A percentile compares a stretch with the other conserved stretches of the same genome.
Conservation (phyloP, 73 alveolate species). For the Paramecium caudatum region DNA sequence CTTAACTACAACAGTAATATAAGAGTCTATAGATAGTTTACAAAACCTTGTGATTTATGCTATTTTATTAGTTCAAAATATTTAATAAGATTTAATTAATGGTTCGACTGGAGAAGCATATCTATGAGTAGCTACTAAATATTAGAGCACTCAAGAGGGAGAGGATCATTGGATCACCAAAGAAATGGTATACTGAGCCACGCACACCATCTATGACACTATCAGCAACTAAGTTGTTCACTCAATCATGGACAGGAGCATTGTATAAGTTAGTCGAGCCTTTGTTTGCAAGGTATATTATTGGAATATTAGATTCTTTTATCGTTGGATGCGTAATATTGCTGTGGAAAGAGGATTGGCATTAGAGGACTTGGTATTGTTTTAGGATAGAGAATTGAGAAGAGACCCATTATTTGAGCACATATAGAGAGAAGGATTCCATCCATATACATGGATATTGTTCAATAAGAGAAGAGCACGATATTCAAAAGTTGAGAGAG, state of each 20-base stretch:
- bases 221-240: conserved; percentile 44
- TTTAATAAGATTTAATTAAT: conserved; percentile 49
- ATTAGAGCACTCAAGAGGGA: conserved; percentile 54
- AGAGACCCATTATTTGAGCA: conserved; percentile 74
- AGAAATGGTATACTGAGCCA: conserved; percentile 74
- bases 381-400: conserved; percentile 77
- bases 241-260: conserved; percentile 62
- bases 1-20: conserved; percentile 88
- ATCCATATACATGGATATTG: conserved; percentile 71
- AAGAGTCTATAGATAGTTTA: not conserved
- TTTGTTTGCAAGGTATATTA: conserved; percentile 64
- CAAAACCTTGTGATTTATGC: conserved; percentile 30
- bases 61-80: conserved; percentile 7
- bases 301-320: conserved; percentile 39
- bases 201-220: conserved; percentile 63
- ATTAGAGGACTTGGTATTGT: conserved; percentile 67
- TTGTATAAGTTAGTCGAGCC: conserved; percentile 70
- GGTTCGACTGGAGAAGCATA: conserved; percentile 76
- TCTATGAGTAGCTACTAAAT: conserved; percentile 73
- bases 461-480: conserved; percentile 77
- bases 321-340: conserved; percentile 70
- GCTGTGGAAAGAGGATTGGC: conserved; percentile 75
- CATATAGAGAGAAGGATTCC: conserved; percentile 73
- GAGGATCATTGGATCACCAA: conserved; percentile 73
- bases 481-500: conserved; percentile 77